These are phyloP conservation scores for Acanthamoeba sp. DNA, from an alignment of 208 protist genomes.

Conservation along the genomic window DNA sequence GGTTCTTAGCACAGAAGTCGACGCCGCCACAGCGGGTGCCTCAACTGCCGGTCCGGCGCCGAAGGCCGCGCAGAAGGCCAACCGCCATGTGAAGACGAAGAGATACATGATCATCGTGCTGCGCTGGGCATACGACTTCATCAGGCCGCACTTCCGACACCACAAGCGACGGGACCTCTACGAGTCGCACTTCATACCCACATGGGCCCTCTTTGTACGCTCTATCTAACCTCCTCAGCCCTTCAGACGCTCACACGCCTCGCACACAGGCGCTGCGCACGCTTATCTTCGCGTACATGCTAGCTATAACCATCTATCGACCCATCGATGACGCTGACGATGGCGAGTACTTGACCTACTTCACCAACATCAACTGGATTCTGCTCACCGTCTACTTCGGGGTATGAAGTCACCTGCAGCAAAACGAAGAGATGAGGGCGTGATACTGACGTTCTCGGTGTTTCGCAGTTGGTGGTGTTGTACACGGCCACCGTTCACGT, in stretches of 20 bases:
- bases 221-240: too few relatives aligned
- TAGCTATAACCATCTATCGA: neutral
- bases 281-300: neutral
- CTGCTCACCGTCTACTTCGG: constrained; percentile 31
- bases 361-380: constrained; percentile 60
- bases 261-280: neutral
- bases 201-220: constrained; percentile 1
- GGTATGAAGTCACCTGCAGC: too few relatives aligned
- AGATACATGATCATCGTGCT: neutral
- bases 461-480: neutral
- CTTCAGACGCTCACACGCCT: neutral
- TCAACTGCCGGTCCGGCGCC: neutral
- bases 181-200: constrained; percentile 10
- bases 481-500: neutral
- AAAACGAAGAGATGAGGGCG: too few relatives aligned
- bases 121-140: neutral
- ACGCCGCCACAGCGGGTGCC: neutral
- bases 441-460: neutral
- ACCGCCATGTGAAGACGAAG: neutral
- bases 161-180: constrained; percentile 23
- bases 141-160: neutral
- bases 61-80: neutral
- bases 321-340: neutral
- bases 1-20: neutral
- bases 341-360: constrained; percentile 40